These are phyloP conservation scores for Vicia villosa DNA, from an alignment of 306 rosid genomes.

Conservation along the genomic window DNA sequence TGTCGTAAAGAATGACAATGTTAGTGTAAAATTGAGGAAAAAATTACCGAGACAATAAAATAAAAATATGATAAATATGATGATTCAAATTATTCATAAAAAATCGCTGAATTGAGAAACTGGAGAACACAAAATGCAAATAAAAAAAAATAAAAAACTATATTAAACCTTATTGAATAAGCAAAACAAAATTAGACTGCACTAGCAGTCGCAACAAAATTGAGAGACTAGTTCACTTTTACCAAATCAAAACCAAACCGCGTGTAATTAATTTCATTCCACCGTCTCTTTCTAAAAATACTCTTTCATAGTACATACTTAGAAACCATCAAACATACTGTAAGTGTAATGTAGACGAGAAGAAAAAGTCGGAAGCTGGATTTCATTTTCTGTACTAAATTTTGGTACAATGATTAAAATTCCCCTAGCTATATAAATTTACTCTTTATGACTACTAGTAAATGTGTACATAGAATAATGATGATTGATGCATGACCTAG, in stretches of 20 bases:
- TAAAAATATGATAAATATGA: too few species aligned
- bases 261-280: not conserved
- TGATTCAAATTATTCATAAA: too few species aligned
- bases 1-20: too few species aligned
- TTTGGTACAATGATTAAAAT: not conserved
- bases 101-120: too few species aligned
- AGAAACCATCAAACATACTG: not conserved
- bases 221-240: not conserved
- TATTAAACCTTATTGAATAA: too few species aligned
- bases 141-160: too few species aligned
- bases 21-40: too few species aligned
- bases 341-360: not conserved
- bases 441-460: too few species aligned
- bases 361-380: not conserved
- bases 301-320: not conserved
- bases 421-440: not conserved
- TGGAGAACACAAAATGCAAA: too few species aligned
- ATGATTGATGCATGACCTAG: not conserved
- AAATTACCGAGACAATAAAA: too few species aligned
- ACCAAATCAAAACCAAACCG: constrained; percentile 6
- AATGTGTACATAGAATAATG: too few species aligned
- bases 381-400: not conserved
- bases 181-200: not conserved
- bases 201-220: not conserved
- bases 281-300: not conserved